Percentiles rank a stretch among this genome's conserved stretches.
phyloP scores from a whole-genome alignment of 306 rosid species.

The Acacia confusa region DNA sequence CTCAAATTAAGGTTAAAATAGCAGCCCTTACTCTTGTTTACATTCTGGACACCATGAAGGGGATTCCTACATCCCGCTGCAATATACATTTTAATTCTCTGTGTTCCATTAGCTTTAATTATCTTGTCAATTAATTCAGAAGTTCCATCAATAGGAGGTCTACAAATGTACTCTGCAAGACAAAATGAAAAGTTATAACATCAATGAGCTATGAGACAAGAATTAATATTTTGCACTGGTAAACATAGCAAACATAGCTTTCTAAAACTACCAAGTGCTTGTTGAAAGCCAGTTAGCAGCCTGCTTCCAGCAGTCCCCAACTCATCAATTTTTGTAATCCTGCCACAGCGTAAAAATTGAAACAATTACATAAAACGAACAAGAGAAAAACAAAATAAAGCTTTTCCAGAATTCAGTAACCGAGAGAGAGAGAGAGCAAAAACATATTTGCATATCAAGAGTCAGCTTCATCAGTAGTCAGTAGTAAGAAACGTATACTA shows the following conservation, averaged over 20 bases:
- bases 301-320: slow-evolving; percentile 57
- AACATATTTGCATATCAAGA: not conserved
- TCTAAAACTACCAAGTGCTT: slow-evolving; percentile 63
- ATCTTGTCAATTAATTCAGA: slow-evolving; percentile 54
- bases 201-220: not conserved
- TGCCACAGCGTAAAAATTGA: slow-evolving; percentile 25
- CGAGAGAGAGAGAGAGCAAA: not conserved
- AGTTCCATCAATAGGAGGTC: slow-evolving; percentile 53
- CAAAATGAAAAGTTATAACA: slow-evolving; percentile 8
- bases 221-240: slow-evolving; percentile 5
- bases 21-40: slow-evolving; percentile 47
- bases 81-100: slow-evolving; percentile 59
- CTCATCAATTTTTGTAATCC: slow-evolving; percentile 68
- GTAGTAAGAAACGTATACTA: not conserved
- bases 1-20: not conserved
- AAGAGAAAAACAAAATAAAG: not conserved
- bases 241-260: slow-evolving; percentile 24
- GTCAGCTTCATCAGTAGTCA: not conserved
- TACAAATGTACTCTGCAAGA: slow-evolving; percentile 62
- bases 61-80: slow-evolving; percentile 61
- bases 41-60: slow-evolving; percentile 45
- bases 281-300: slow-evolving; percentile 63
- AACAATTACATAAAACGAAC: not conserved
- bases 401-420: not conserved
- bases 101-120: slow-evolving; percentile 55